Evolutionary conservation across 2,329 filamentous ascomycete genomes (phyloP).

Genomic region (Penicillium freii): DNA sequence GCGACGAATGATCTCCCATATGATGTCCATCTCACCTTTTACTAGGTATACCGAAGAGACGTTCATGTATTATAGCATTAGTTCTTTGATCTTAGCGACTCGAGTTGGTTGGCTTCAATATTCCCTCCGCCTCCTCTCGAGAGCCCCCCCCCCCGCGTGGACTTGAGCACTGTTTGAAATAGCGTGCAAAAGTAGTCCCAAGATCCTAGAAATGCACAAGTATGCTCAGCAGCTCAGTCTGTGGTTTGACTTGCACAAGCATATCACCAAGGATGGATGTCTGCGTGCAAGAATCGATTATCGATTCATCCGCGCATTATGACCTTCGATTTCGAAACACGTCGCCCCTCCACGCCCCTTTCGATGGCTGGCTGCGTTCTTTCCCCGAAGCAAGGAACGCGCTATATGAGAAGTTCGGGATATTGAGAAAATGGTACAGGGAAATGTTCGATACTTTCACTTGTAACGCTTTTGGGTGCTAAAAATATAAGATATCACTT

Average conservation of each 20-base stretch:
- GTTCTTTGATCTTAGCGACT: not conserved
- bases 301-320: not conserved
- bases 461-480: too few species aligned
- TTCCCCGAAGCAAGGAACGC: too few species aligned
- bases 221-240: not conserved
- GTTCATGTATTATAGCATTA: too few species aligned
- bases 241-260: too few species aligned
- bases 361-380: too few species aligned
- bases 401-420: too few species aligned
- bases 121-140: not conserved
- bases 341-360: too few species aligned
- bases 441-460: too few species aligned
- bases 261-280: not conserved
- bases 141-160: not conserved
- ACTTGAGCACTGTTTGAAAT: not conserved
- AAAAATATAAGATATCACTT: too few species aligned
- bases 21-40: not conserved
- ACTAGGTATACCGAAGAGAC: not conserved
- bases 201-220: too few species aligned
- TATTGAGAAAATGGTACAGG: too few species aligned
- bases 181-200: too few species aligned
- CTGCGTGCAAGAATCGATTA: not conserved
- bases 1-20: not conserved
- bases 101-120: not conserved
- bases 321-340: not conserved